Percentiles rank a stretch among this genome's conserved stretches.
These are phyloP conservation scores for Diaporthe nobilis DNA, from an alignment of 2,329 filamentous ascomycete species.

Conservation along the genomic window DNA sequence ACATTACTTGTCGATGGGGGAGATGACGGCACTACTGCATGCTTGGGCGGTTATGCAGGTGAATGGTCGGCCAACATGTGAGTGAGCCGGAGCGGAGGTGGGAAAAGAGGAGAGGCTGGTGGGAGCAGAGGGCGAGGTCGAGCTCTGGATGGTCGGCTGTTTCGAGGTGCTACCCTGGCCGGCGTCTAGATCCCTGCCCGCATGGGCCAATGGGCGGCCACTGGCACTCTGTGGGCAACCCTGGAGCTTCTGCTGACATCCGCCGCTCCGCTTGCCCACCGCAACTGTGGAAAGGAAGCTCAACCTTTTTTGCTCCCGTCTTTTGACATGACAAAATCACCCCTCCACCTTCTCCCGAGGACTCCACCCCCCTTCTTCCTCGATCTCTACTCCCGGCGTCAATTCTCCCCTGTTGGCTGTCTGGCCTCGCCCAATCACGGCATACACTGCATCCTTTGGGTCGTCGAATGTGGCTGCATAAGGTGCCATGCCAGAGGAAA, in stretches of 20 bases:
- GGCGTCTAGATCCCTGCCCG: constrained; percentile 57
- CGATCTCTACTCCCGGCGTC: constrained; percentile 19
- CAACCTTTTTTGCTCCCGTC: constrained; percentile 14
- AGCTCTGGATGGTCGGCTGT: constrained; percentile 33
- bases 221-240: constrained; percentile 24
- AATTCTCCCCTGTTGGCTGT: constrained; percentile 26
- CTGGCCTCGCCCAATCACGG: constrained; percentile 39
- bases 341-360: background rate
- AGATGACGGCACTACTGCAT: constrained; percentile 52
- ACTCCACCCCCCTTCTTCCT: constrained; percentile 6
- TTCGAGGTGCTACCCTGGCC: constrained; percentile 33
- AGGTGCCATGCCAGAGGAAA: constrained; percentile 33
- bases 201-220: constrained; percentile 50
- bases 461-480: constrained; percentile 23
- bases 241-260: constrained; percentile 45
- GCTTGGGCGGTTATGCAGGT: constrained; percentile 57
- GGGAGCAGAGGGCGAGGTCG: constrained; percentile 24
- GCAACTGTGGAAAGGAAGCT: constrained; percentile 32
- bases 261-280: constrained; percentile 47
- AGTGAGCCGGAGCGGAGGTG: constrained; percentile 28
- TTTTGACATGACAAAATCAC: background rate
- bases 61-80: constrained; percentile 45
- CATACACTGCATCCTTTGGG: constrained; percentile 19
- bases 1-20: constrained; percentile 29
- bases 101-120: constrained; percentile 32